Base-by-base conservation (phyloP, 2,329 filamentous ascomycete genomes). In the Colletotrichum tamarilloi region DNA sequence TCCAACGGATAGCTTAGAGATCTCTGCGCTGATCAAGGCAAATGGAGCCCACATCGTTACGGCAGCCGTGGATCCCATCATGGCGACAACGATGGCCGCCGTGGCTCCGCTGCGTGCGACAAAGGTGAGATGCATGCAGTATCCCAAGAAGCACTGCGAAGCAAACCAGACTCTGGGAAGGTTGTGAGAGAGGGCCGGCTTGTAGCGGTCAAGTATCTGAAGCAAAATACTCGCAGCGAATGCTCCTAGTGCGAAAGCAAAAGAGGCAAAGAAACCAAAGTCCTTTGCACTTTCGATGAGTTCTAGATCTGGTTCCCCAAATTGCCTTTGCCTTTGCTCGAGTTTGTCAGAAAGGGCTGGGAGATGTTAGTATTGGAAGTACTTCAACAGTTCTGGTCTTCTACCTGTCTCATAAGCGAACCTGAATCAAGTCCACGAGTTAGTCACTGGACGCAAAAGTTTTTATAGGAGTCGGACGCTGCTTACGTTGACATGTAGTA, bases 41-140 rank as follows among this genome's bases (percentile, higher is more conserved):
- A 62, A 62, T 12, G 59, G 59, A 28, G 30, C 38, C 59, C 59
- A 62, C 59, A 62, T 62, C 5, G 59, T 26, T 16, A 62, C 59
- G 19, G 59, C 24, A 8, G n/a, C 59, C 11, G 59, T 46, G 5
- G 46, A 9, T 6, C 59, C 59, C 59, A 62, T 46, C 59, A 62
- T 26, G 19, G 59, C 59, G 19, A 62, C 59, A 16, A 46, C 24
- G 38, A 49, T 49, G 32, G 28, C 22, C 14, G 35, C 59, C 14
- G 59, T 49, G 6, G 38, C 16, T 9, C 59, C 59, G 16, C 8
- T 62, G 9, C 32, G 59, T 19, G 59, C 9, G 35, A 62, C 8
- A 16, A 42, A 46, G 12, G 59, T 62, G 22, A 62, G 59, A 19
- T 62, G 19, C 38, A 62, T 46, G 24, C 59, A 49, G n/a, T 46